Evolutionary conservation across 225 moss, liverwort and hornwort species (phyloP).

Genomic region (Physcomitrium patens): DNA sequence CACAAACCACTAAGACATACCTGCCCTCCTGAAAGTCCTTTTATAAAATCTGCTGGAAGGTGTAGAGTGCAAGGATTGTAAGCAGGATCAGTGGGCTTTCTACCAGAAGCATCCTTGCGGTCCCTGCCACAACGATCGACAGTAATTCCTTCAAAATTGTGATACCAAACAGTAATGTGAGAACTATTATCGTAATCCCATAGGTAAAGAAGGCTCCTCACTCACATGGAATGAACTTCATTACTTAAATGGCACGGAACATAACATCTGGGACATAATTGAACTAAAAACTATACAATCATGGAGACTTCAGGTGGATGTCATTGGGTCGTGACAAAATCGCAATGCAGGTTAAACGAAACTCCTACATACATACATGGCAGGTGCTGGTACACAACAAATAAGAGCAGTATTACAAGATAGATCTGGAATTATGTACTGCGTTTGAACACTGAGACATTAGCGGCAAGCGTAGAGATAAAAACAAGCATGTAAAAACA

Average conservation of each 20-base stretch:
- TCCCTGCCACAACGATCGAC: constrained; percentile 49
- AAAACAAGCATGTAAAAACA: background rate
- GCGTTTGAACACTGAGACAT: constrained; percentile 14
- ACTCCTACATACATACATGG: background rate
- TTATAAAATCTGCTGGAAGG: constrained; percentile 76
- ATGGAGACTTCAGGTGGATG: background rate
- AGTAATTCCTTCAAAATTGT: constrained; percentile 8
- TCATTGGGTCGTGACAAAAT: background rate
- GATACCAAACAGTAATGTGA: background rate
- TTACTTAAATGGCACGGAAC: background rate
- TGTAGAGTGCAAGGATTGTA: constrained; percentile 76
- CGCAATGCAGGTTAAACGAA: constrained; percentile 11
- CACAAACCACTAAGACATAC: constrained; percentile 34
- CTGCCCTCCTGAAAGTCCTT: constrained; percentile 87
- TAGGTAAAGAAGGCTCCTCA: constrained; percentile 1
- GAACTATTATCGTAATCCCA: background rate
- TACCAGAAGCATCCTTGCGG: constrained; percentile 84
- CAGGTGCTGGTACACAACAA: background rate
- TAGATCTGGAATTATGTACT: background rate
- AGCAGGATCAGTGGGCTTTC: constrained; percentile 68
- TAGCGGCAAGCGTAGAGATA: background rate
- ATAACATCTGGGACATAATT: constrained; percentile 16
- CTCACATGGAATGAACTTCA: background rate
- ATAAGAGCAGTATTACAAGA: background rate
- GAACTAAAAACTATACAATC: background rate